Evolutionary conservation across 352 stramenopile genomes (phyloP), one percentile per base, ranked within the genome.

Genomic region (Lagenidium giganteum): DNA sequence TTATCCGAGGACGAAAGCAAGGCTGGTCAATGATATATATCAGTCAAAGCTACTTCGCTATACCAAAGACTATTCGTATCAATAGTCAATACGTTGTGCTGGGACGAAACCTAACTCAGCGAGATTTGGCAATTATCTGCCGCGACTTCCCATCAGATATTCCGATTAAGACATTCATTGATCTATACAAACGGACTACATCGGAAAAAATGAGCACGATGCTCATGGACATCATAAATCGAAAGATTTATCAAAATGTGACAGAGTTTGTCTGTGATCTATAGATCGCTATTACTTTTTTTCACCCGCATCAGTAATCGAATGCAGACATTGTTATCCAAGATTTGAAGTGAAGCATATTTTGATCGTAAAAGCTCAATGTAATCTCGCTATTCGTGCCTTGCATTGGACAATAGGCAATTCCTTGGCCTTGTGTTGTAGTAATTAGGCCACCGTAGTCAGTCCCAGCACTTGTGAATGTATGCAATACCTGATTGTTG

Each of bases 401-500:
- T n/a, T n/a, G n/a, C n/a, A n/a, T n/a, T n/a, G n/a, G n/a, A n/a
- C n/a, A n/a, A n/a, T n/a, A n/a, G n/a, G n/a, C n/a, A n/a, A n/a
- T n/a, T n/a, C n/a, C n/a, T n/a, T n/a, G n/a, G n/a, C n/a, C n/a
- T n/a, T n/a, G n/a, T n/a, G n/a, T n/a, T n/a, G n/a, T n/a, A n/a
- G n/a, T n/a, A n/a, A n/a, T n/a, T n/a, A n/a, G n/a, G n/a, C n/a
- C n/a, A n/a, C n/a, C n/a, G n/a, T n/a, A n/a, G n/a, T n/a, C n/a
- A n/a, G n/a, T n/a, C n/a, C n/a, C n/a, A n/a, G n/a, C n/a, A n/a
- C n/a, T n/a, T n/a, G n/a, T n/a, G n/a, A n/a, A n/a, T n/a, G n/a
- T n/a, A n/a, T n/a, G 52, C 1, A 59, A 20, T 7, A 54, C 51
- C 41, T 60, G 51, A 37, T 46, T 51, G 21, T 54, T 61, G n/a